A percentile compares a stretch with the other conserved stretches of the same genome.
These are phyloP conservation scores for Lophiotrema nucula DNA, from an alignment of 495 filamentous ascomycete genomes.

Conservation along the genomic window DNA sequence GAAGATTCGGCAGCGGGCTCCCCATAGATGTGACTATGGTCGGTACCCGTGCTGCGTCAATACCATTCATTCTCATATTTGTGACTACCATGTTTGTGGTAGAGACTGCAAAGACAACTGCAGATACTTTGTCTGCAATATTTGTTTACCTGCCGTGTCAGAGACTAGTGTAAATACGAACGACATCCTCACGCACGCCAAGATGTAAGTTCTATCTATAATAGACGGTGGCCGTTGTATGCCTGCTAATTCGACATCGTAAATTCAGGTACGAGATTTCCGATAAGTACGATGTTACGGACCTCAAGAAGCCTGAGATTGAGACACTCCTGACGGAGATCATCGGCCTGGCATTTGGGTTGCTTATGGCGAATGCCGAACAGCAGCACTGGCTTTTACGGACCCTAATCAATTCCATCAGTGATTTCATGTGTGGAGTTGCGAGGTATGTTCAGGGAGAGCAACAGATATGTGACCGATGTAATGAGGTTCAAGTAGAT, in stretches of 20 bases:
- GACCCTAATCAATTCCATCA: not conserved
- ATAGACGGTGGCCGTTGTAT: conserved; percentile 40
- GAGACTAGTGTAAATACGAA: conserved; percentile 46
- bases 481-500: no score
- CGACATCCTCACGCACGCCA: conserved; percentile 40
- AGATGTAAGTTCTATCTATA: conserved; percentile 38
- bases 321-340: not conserved
- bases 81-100: no score
- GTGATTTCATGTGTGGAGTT: no score
- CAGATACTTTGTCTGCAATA: not conserved
- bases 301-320: conserved; percentile 3
- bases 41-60: not conserved
- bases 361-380: not conserved
- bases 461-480: no score
- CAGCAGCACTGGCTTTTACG: not conserved
- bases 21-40: not conserved
- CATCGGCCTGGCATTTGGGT: not conserved
- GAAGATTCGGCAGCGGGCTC: no score
- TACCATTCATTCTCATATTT: not conserved
- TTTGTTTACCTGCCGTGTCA: not conserved
- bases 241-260: conserved; percentile 31
- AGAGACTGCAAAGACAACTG: not conserved
- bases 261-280: conserved; percentile 40
- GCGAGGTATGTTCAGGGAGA: no score
- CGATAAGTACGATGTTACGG: conserved; percentile 15